A percentile compares a stretch with the other conserved stretches of the same genome.
Evolutionary conservation across 495 filamentous ascomycete genomes (phyloP).

Genomic region (Penicillium roqueforti): DNA sequence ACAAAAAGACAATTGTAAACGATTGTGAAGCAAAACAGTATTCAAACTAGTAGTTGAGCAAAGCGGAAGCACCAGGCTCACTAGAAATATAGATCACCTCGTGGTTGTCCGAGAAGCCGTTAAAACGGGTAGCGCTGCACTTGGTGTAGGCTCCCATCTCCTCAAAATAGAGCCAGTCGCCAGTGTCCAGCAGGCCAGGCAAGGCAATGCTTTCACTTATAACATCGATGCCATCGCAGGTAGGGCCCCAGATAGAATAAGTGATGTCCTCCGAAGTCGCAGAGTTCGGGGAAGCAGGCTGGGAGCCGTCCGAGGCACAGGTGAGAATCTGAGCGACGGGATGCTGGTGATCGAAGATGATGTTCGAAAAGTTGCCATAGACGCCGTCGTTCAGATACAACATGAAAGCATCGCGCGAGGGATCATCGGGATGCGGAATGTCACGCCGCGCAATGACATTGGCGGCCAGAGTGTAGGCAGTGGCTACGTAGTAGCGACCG

Average conservation of each 20-base stretch:
- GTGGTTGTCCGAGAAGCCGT: constrained; percentile 92
- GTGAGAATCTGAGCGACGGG: constrained; percentile 78
- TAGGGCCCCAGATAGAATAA: constrained; percentile 98
- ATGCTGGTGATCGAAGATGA: constrained; percentile 98
- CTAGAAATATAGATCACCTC: constrained; percentile 92
- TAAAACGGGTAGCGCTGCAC: constrained; percentile 96
- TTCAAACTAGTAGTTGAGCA: constrained; percentile 53
- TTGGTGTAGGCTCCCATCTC: constrained; percentile 98
- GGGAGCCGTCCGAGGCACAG: constrained; percentile 45
- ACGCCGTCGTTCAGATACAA: constrained; percentile 94
- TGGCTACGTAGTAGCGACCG: constrained; percentile 88
- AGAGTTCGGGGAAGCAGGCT: constrained; percentile 46
- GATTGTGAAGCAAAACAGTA: constrained; percentile 1
- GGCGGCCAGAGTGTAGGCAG: constrained; percentile 89
- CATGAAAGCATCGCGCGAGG: constrained; percentile 73
- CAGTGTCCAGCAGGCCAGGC: constrained; percentile 70
- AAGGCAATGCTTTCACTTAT: constrained; percentile 75
- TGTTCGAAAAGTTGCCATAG: constrained; percentile 97
- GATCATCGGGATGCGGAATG: constrained; percentile 57
- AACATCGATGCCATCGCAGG: constrained; percentile 95
- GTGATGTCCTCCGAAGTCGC: constrained; percentile 42
- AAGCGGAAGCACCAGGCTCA: constrained; percentile 77
- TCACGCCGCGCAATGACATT: constrained; percentile 95
- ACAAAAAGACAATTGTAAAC: constrained; percentile 6
- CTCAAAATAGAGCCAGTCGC: constrained; percentile 98